These are phyloP conservation scores for Arabidopsis arenosa DNA, from an alignment of 345 rosid genomes.

Conservation along the genomic window DNA sequence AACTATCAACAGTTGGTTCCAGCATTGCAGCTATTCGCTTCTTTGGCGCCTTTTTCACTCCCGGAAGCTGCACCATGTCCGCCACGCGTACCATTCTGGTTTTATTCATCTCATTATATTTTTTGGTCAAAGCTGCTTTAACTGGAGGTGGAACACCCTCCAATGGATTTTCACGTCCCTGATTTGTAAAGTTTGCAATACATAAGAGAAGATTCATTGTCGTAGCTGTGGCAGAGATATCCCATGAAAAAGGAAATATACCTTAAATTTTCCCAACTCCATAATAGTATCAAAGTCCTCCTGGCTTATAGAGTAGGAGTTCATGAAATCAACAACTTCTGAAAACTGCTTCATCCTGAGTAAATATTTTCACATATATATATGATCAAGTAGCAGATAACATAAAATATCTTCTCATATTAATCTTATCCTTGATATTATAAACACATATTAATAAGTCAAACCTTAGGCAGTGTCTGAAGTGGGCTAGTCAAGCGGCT, in stretches of 20 bases:
- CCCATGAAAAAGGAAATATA: slow-evolving; percentile 32
- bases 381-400: slow-evolving; percentile 22
- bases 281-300: slow-evolving; percentile 81
- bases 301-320: slow-evolving; percentile 84
- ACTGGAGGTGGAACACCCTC: slow-evolving; percentile 84
- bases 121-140: slow-evolving; percentile 88
- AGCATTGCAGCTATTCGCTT: slow-evolving; percentile 80
- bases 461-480: slow-evolving; percentile 79
- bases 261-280: slow-evolving; percentile 89
- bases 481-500: slow-evolving; percentile 83
- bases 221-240: slow-evolving; percentile 2
- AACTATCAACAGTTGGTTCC: slow-evolving; percentile 69
- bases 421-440: neutral
- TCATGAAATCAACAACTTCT: slow-evolving; percentile 89
- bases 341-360: slow-evolving; percentile 88
- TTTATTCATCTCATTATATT: slow-evolving; percentile 78
- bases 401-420: slow-evolving; percentile 14
- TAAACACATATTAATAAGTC: slow-evolving; percentile 8
- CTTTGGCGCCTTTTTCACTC: slow-evolving; percentile 77
- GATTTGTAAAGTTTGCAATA: slow-evolving; percentile 33
- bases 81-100: slow-evolving; percentile 82
- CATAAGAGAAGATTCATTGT: slow-evolving; percentile 26
- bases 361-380: slow-evolving; percentile 29
- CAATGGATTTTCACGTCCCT: slow-evolving; percentile 82
- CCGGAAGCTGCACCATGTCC: slow-evolving; percentile 86